phyloP scores from a whole-genome alignment of 2,329 filamentous ascomycete species.

The Arthrobotrys megalospora region DNA sequence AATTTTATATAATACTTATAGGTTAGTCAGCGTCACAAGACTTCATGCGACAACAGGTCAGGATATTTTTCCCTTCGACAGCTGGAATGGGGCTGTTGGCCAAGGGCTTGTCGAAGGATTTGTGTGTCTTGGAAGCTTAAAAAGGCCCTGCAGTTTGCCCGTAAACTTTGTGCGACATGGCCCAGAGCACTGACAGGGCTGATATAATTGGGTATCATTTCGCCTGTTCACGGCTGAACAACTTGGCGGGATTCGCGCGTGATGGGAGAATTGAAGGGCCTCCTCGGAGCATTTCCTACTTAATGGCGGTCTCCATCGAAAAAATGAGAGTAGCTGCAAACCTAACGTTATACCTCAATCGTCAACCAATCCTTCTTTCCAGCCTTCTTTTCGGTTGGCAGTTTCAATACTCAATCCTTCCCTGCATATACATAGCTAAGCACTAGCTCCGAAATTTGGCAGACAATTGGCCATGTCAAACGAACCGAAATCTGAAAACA shows the following conservation, averaged over 20 bases:
- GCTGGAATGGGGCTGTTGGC: neutral
- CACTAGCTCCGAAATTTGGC: neutral
- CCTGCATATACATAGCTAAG: no score
- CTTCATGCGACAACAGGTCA: no score
- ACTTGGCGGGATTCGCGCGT: slow-evolving; percentile 12
- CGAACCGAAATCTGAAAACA: neutral
- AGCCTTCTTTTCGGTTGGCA: neutral
- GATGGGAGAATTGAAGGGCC: neutral
- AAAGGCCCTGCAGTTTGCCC: slow-evolving; percentile 5
- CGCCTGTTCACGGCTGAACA: slow-evolving; percentile 24
- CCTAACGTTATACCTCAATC: neutral
- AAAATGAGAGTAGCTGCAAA: neutral
- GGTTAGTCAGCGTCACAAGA: no score
- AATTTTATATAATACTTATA: no score
- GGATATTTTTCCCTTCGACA: no score
- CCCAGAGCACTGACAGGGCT: neutral
- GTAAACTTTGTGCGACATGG: slow-evolving; percentile 1
- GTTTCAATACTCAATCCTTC: no score
- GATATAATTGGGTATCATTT: neutral
- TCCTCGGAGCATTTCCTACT: neutral
- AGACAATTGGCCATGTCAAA: neutral
- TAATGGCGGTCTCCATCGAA: neutral
- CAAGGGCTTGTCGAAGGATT: slow-evolving; percentile 18
- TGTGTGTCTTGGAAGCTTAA: slow-evolving; percentile 12
- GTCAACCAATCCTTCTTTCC: neutral